Percentiles rank a stretch among this genome's conserved stretches.
Evolutionary conservation across 1,284 basidiomycete genomes (phyloP).

Genomic region (Trichosporon ovoides): DNA sequence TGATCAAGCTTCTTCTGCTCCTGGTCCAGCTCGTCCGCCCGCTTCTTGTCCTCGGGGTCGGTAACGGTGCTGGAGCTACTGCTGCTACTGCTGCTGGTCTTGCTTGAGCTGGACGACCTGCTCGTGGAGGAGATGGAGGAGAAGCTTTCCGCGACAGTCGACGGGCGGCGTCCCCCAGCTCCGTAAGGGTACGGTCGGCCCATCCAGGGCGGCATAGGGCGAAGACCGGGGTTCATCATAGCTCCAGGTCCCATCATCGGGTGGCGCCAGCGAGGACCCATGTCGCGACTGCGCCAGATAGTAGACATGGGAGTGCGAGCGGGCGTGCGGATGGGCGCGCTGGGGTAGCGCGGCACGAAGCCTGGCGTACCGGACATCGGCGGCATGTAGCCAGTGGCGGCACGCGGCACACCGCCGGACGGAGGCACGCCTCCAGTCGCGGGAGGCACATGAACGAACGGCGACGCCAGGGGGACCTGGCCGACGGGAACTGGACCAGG

Average conservation of each 20-base stretch:
- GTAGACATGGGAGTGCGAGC: conserved; percentile 3
- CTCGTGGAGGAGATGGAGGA: too few relatives aligned
- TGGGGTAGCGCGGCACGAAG: not conserved
- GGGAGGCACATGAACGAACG: not conserved
- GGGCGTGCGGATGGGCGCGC: not conserved
- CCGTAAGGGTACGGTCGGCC: too few relatives aligned
- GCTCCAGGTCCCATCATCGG: not conserved
- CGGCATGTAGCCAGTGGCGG: not conserved
- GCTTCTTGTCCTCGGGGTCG: not conserved
- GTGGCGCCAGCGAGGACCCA: not conserved
- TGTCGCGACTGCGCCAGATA: not conserved
- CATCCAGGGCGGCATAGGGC: not conserved
- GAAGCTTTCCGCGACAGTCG: too few relatives aligned
- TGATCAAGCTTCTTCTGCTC: conserved; percentile 13
- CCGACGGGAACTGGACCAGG: not conserved
- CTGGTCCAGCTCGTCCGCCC: conserved; percentile 6
- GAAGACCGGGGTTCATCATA: not conserved
- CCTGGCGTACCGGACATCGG: not conserved
- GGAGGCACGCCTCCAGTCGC: not conserved
- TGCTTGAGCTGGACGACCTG: not conserved
- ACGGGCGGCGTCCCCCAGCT: too few relatives aligned
- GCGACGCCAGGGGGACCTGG: not conserved
- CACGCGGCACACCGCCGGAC: not conserved
- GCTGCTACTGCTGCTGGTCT: not conserved
- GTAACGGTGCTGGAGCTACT: not conserved